Conservation (phyloP, 768 basidiomycete species). For the Macrolepiota dolichaula region DNA sequence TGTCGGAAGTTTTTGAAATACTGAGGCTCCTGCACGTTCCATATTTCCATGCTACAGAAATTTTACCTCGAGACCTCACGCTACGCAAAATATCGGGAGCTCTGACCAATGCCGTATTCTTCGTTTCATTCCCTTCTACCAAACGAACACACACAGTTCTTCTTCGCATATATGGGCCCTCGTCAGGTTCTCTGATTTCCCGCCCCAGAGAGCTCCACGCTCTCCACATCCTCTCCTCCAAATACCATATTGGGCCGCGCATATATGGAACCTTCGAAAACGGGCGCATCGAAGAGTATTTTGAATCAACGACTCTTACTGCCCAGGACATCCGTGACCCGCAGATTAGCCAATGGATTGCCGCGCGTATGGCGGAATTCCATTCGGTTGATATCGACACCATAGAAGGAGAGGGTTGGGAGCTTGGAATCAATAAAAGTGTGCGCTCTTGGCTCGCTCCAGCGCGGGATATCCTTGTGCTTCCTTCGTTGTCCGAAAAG, state of each 20-base stretch:
- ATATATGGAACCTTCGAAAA: constrained; percentile 96
- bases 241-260: constrained; percentile 84
- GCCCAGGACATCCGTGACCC: constrained; percentile 76
- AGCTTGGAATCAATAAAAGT: constrained; percentile 62
- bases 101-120: constrained; percentile 95
- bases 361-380: constrained; percentile 92
- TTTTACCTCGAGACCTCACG: constrained; percentile 46
- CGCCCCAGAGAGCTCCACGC: constrained; percentile 83
- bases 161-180: constrained; percentile 89
- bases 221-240: constrained; percentile 85
- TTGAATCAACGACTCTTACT: constrained; percentile 80
- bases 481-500: constrained; percentile 47
- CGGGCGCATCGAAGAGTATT: constrained; percentile 94
- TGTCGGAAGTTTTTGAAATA: constrained; percentile 51
- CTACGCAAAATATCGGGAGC: constrained; percentile 87
- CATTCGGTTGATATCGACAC: constrained; percentile 84
- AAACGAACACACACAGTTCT: constrained; percentile 63
- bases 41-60: constrained; percentile 49
- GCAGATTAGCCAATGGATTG: constrained; percentile 79
- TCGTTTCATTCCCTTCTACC: constrained; percentile 71
- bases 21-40: constrained; percentile 53
- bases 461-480: constrained; percentile 71
- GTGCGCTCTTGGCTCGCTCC: constrained; percentile 66
- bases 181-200: constrained; percentile 83
- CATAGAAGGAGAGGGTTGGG: constrained; percentile 55